Percentiles rank a stretch among this genome's conserved stretches.
phyloP scores from a whole-genome alignment of 2,329 filamentous ascomycete species.

The Leptographium radiaticola region DNA sequence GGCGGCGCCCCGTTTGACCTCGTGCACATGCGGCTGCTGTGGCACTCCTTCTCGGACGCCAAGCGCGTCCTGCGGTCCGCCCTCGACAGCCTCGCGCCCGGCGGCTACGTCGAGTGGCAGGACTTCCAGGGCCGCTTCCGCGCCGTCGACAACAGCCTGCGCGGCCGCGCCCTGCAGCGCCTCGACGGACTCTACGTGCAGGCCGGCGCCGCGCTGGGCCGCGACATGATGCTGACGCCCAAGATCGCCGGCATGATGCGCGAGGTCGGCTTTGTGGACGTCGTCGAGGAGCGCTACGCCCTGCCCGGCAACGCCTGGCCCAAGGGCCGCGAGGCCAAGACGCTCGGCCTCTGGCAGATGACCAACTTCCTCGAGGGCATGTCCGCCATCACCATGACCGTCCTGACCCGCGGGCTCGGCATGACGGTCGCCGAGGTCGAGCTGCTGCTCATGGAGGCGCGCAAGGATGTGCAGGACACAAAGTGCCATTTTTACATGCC shows the following conservation, averaged over 20 bases:
- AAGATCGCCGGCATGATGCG: conserved; percentile 16
- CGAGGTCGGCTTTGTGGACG: conserved; percentile 18
- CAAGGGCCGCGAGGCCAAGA: conserved; percentile 15
- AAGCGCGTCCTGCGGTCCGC: conserved; percentile 14
- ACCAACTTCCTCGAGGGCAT: conserved; percentile 17
- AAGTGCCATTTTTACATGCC: conserved; percentile 13
- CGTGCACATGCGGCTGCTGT: conserved; percentile 35
- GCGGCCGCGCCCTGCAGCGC: conserved; percentile 18
- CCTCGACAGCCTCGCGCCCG: conserved; percentile 19
- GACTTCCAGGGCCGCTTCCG: conserved; percentile 20
- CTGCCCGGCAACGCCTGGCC: conserved; percentile 19
- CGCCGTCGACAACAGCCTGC: conserved; percentile 19
- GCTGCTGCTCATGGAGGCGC: conserved; percentile 12
- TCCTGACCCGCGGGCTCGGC: conserved; percentile 15
- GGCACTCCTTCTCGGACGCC: conserved; percentile 11
- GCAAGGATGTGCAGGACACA: conserved; percentile 11
- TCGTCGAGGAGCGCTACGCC: conserved; percentile 16
- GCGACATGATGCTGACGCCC: conserved; percentile 18
- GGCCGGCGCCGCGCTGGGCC: conserved; percentile 17
- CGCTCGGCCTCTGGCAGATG: conserved; percentile 17
- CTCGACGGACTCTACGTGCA: conserved; percentile 18
- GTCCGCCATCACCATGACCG: conserved; percentile 15
- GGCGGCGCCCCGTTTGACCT: conserved; percentile 37
- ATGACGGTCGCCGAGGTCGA: conserved; percentile 16
- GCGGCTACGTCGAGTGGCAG: conserved; percentile 23